phyloP scores from a whole-genome alignment of 139 green algal genomes.

The Micromonas pusilla region DNA sequence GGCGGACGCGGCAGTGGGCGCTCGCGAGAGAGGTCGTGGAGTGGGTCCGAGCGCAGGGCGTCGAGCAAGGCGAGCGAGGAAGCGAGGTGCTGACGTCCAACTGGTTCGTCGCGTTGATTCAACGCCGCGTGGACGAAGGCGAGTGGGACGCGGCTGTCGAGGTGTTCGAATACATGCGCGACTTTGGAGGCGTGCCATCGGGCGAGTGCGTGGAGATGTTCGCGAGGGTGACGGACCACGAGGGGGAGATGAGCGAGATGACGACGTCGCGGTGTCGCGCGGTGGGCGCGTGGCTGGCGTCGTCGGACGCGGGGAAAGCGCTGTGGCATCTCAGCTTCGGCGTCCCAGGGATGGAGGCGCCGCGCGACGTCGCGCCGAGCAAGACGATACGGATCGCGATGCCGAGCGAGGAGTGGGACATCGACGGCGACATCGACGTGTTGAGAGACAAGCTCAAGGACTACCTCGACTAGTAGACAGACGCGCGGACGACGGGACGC shows the following conservation, averaged over 20 bases:
- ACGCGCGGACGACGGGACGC: not conserved
- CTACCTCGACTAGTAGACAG: not conserved
- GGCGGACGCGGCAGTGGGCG: constrained; percentile 2
- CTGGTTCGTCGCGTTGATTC: constrained; percentile 17
- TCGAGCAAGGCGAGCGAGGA: not conserved
- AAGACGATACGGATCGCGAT: not conserved
- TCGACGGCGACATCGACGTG: constrained; percentile 18
- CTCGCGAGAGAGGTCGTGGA: constrained; percentile 8
- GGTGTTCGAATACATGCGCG: constrained; percentile 10
- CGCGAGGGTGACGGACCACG: constrained; percentile 4
- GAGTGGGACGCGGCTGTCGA: not conserved
- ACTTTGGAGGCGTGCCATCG: not conserved
- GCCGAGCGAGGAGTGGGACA: not conserved
- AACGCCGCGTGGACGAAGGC: not conserved
- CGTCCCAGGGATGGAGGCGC: not conserved
- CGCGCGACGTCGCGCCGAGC: not conserved
- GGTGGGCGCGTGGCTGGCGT: not conserved
- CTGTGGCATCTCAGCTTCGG: constrained; percentile 15
- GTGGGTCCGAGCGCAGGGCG: not conserved
- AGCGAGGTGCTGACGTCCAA: constrained; percentile 16
- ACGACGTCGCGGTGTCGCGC: not conserved
- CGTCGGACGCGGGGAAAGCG: constrained; percentile 1
- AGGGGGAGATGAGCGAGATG: not conserved
- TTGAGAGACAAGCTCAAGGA: not conserved
- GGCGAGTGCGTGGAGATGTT: constrained; percentile 14